Percentiles rank a stretch among this genome's conserved stretches.
Evolutionary conservation across 345 rosid species (phyloP).

Genomic region (Linum tenue): DNA sequence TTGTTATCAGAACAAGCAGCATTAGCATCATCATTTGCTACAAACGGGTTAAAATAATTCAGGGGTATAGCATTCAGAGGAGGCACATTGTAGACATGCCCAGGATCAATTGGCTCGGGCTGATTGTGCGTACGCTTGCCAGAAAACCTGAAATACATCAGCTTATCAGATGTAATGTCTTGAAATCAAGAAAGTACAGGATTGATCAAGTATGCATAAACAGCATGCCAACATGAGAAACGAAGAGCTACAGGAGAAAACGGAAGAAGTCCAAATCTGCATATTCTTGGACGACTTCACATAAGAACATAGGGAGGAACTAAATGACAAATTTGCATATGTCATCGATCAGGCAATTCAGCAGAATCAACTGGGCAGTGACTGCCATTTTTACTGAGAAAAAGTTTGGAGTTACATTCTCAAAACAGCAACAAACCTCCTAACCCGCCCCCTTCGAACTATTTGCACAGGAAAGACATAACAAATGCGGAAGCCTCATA

Average conservation of each 20-base stretch:
- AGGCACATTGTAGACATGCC: conserved; percentile 33
- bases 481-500: neutral
- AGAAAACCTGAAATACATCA: conserved; percentile 23
- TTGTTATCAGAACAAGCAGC: conserved; percentile 12
- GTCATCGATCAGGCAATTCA: too few species aligned
- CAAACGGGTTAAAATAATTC: conserved; percentile 39
- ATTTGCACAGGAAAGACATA: too few species aligned
- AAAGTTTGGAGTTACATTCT: too few species aligned
- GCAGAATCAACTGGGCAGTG: too few species aligned
- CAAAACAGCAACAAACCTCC: too few species aligned
- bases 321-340: too few species aligned
- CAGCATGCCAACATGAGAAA: neutral
- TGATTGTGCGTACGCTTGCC: conserved; percentile 17
- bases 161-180: conserved; percentile 6
- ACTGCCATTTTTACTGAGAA: too few species aligned
- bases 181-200: conserved; percentile 4
- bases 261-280: too few species aligned
- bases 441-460: too few species aligned
- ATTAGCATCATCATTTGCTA: conserved; percentile 14
- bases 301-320: too few species aligned
- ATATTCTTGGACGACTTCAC: too few species aligned
- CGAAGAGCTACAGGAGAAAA: too few species aligned
- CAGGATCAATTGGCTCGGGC: conserved; percentile 5
- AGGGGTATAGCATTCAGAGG: conserved; percentile 60
- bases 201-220: neutral